Evolutionary conservation across 1,284 basidiomycete species (phyloP), one percentile per base, ranked within the genome.

Genomic region (Puccinia polysora): DNA sequence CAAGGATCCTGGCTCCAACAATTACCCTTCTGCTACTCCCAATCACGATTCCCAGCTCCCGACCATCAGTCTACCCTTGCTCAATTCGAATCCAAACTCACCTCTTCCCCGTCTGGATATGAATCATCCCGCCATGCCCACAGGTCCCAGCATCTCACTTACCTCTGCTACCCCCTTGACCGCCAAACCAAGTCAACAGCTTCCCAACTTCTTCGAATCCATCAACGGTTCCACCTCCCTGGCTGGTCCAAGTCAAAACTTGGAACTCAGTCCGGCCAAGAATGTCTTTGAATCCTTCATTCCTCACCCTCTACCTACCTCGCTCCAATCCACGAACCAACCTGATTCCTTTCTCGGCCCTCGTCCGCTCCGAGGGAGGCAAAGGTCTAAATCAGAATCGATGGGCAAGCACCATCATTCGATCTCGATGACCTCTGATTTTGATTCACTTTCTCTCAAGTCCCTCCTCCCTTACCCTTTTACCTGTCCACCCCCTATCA

Each of bases 151-250:
- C n/a, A 69, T 69, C 45, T 69, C 65, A 5, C 43, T 69, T 10
- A 69, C 55, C 25, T 69, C 65, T n/a, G 65, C 65, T 20, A 69
- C 65, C 32, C 65, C 65, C 18, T 25, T 69, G 14, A 69, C 65
- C 4, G 65, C 65, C 47, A 58, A 59, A 34, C 65, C 65, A 32
- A n/a, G 4, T 28, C 12, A 69, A 59, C 34, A n/a, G 38, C 18
- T 59, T 4, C 50, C 40, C 12, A 25, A 62, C 23, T 47, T 43
- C 36, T 25, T 32, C 14, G 30, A 50, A 8, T 12, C 8, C 3
- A 10, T 32, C 15, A 10, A 45, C 23, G 28, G 36, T 7, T 2
- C 18, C 36, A 38, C 38, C 28, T 1, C 23, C n/a, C 12, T 55
- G 10, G 8, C 52, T 14, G 28, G 10, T 5, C 10, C 52, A 14